A percentile compares a stretch with the other conserved stretches of the same genome.
These are phyloP conservation scores for Pythium phragmitis DNA, from an alignment of 352 stramenopile species.

Conservation along the genomic window DNA sequence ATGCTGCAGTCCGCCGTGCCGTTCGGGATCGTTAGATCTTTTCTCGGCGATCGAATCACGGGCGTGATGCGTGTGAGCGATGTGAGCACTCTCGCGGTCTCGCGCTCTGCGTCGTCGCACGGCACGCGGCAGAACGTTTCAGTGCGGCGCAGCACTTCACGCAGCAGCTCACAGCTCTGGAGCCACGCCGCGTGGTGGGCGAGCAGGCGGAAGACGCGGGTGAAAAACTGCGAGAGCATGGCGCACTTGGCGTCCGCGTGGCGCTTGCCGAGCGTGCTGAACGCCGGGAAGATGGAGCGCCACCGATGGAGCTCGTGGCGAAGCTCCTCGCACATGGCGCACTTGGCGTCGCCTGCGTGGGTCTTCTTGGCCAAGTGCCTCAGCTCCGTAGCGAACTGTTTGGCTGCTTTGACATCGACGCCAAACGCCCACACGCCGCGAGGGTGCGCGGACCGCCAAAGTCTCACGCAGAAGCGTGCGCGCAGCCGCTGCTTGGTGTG, in stretches of 20 bases:
- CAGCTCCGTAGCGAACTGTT: conserved; percentile 39
- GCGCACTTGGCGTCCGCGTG: conserved; percentile 53
- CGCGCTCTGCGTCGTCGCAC: conserved; percentile 52
- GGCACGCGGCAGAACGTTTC: conserved; percentile 50
- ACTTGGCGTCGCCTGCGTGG: conserved; percentile 24
- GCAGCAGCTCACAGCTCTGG: conserved; percentile 45
- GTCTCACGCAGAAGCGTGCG: conserved; percentile 57
- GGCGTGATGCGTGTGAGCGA: conserved; percentile 37
- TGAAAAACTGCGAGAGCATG: conserved; percentile 45
- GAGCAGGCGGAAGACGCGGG: conserved; percentile 45
- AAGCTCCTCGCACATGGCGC: conserved; percentile 48
- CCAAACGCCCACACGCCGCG: conserved; percentile 35
- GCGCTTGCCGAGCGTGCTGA: conserved; percentile 43
- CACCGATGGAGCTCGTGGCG: conserved; percentile 39
- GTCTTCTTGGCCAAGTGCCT: conserved; percentile 40
- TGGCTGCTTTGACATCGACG: conserved; percentile 40
- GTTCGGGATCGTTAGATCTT: neutral
- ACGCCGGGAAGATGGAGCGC: conserved; percentile 31
- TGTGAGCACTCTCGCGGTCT: conserved; percentile 41
- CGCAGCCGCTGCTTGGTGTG: conserved; percentile 44
- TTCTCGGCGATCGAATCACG: conserved; percentile 4
- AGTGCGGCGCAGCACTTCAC: conserved; percentile 46
- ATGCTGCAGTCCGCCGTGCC: conserved; percentile 49
- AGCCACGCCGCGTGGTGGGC: conserved; percentile 40
- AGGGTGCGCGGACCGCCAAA: conserved; percentile 21